phyloP scores from a whole-genome alignment of 257 asterid species.

The Nicotiana undulata region DNA sequence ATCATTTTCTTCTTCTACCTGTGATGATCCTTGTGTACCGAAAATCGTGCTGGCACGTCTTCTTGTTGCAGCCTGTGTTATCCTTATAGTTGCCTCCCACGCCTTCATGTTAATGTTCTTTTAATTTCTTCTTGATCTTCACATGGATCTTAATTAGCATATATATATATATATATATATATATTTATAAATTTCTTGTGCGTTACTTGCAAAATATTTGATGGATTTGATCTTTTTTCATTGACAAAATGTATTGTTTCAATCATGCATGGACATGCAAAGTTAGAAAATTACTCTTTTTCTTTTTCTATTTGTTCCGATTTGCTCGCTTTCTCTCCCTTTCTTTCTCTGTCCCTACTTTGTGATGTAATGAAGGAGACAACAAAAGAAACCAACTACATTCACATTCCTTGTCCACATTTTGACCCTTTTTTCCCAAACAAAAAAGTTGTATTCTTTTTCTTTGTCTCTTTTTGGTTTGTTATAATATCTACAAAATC shows the following conservation, averaged over 20 bases:
- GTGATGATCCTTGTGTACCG: slow-evolving; percentile 36
- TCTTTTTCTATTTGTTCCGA: background rate
- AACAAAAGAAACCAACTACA: slow-evolving; percentile 13
- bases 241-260: background rate
- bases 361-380: slow-evolving; percentile 15
- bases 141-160: background rate
- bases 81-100: slow-evolving; percentile 90
- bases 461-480: too few relatives aligned
- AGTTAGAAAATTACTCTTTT: background rate
- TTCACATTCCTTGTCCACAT: background rate
- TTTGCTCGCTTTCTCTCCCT: background rate
- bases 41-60: slow-evolving; percentile 72
- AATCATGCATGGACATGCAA: slow-evolving; percentile 23
- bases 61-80: slow-evolving; percentile 83
- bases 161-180: too few relatives aligned
- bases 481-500: background rate
- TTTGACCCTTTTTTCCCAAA: background rate
- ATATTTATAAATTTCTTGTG: too few relatives aligned
- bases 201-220: background rate
- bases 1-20: slow-evolving; percentile 27
- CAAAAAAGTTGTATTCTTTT: background rate
- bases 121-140: background rate
- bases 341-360: background rate
- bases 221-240: background rate
- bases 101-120: slow-evolving; percentile 59